phyloP scores from a whole-genome alignment of 257 asterid species.

The Solanum piurae region DNA sequence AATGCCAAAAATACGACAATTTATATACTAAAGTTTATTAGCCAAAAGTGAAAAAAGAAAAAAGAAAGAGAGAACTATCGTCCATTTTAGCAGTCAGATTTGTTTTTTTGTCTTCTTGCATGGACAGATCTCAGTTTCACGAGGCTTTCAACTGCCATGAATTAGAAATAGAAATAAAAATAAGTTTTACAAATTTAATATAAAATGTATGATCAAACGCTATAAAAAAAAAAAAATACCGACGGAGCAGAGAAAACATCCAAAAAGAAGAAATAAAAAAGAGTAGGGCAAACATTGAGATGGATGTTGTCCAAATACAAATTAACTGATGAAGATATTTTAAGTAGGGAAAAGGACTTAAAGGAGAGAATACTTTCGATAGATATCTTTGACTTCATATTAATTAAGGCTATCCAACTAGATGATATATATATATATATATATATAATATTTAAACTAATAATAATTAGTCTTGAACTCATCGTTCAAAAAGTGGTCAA shows the following conservation, averaged over 20 bases:
- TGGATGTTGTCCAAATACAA: not conserved
- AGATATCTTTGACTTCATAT: not conserved
- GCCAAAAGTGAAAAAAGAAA: not conserved
- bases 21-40: not conserved
- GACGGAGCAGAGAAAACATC: not conserved
- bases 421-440: not conserved
- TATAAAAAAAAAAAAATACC: not conserved
- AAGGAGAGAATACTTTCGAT: not conserved
- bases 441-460: no score
- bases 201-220: no score
- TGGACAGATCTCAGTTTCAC: not conserved
- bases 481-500: no score
- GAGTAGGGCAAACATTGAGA: not conserved
- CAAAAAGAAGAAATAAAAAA: not conserved
- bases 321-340: not conserved
- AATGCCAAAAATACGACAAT: not conserved
- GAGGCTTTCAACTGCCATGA: not conserved
- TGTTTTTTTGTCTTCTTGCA: not conserved
- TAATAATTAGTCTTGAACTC: no score
- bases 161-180: not conserved
- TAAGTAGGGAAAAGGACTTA: not conserved
- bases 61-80: not conserved
- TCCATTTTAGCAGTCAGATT: not conserved
- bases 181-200: no score
- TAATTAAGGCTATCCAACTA: not conserved